A percentile compares a stretch with the other conserved stretches of the same genome.
These are phyloP conservation scores for Clonostachys rhizophaga DNA, from an alignment of 2,329 filamentous ascomycete species.

Conservation along the genomic window DNA sequence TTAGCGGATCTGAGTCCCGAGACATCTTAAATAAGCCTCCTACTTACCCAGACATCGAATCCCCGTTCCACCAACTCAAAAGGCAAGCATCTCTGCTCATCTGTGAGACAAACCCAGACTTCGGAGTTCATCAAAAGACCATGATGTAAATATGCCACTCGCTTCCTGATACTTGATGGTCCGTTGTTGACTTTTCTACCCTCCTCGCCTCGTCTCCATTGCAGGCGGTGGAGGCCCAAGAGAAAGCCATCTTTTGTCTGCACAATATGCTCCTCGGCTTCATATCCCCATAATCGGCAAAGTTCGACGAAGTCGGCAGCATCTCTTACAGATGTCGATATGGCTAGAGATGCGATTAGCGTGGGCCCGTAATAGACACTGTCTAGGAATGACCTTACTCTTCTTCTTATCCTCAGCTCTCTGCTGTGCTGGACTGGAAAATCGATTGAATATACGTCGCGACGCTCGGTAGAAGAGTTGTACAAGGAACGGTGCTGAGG, in stretches of 20 bases:
- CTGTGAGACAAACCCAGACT: conserved; percentile 92
- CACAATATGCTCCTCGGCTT: conserved; percentile 92
- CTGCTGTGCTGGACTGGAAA: conserved; percentile 66
- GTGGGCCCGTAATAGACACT: not conserved
- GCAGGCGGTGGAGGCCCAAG: conserved; percentile 82
- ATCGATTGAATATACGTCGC: conserved; percentile 74
- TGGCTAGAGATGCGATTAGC: conserved; percentile 34
- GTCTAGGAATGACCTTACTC: conserved; percentile 22
- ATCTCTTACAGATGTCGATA: conserved; percentile 75
- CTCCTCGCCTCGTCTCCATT: conserved; percentile 79
- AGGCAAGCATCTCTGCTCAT: conserved; percentile 78
- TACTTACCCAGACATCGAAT: conserved; percentile 87
- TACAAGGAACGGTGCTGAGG: conserved; percentile 70
- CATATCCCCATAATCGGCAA: conserved; percentile 87
- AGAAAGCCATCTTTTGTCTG: conserved; percentile 94
- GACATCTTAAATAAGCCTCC: not conserved
- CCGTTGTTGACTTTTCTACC: conserved; percentile 72
- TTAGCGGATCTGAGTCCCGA: not conserved
- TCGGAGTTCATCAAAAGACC: conserved; percentile 98
- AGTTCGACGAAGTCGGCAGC: conserved; percentile 91
- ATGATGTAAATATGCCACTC: conserved; percentile 90
- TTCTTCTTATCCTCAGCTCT: conserved; percentile 65
- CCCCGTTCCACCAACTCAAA: conserved; percentile 86
- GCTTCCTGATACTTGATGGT: conserved; percentile 65
- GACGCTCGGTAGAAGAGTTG: conserved; percentile 79